Evolutionary conservation across 331 rosid species (phyloP).

Genomic region (Quercus phellos): DNA sequence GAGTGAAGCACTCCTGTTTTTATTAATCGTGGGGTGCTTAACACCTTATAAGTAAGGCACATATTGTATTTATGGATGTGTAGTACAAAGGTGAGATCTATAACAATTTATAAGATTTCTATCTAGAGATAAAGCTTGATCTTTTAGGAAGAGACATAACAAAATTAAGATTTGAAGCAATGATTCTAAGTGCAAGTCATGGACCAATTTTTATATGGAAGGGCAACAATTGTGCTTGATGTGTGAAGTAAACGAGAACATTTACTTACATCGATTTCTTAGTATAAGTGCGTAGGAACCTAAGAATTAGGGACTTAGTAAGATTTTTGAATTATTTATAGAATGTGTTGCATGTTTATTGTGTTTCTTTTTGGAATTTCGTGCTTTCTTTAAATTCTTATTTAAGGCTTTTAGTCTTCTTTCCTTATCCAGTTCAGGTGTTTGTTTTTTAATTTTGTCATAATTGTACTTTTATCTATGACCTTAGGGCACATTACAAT

Average conservation of each 20-base stretch:
- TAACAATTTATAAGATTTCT: neutral
- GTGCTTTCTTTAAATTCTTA: constrained; percentile 7
- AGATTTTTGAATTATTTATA: neutral
- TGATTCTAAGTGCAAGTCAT: neutral
- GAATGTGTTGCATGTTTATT: neutral
- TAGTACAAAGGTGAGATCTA: neutral
- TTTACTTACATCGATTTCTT: neutral
- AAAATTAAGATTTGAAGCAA: neutral
- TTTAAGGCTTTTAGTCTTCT: constrained; percentile 3
- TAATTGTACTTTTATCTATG: constrained; percentile 24
- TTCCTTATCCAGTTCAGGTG: constrained; percentile 13
- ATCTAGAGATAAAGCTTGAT: neutral
- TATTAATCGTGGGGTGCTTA: no score
- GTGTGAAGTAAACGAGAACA: neutral
- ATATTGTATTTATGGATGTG: no score
- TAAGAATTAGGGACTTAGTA: neutral
- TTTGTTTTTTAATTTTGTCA: constrained; percentile 23
- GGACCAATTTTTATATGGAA: neutral
- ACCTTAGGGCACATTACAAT: constrained; percentile 80
- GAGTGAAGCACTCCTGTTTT: no score
- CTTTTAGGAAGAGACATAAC: neutral
- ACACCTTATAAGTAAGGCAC: no score
- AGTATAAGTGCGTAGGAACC: neutral
- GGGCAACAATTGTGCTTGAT: neutral
- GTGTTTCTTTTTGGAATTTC: neutral